Percentiles rank a stretch among this genome's conserved stretches.
Conservation (phyloP, 192 early-diverging fungal species). For the Thoreauomyces humboldtii region DNA sequence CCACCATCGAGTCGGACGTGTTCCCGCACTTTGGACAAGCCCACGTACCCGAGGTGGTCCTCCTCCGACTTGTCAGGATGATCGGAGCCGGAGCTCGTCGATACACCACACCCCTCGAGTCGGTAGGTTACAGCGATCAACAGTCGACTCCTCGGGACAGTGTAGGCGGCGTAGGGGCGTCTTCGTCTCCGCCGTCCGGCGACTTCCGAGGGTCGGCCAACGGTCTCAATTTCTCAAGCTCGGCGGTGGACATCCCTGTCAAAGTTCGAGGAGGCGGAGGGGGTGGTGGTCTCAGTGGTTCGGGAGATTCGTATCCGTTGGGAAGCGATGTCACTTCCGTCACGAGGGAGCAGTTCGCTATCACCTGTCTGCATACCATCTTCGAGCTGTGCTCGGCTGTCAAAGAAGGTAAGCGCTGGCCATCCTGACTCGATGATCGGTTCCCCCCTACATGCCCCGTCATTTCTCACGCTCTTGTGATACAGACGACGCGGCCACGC, state of each 20-base stretch:
- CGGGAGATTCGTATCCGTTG: not conserved
- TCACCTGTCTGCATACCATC: slow-evolving; percentile 58
- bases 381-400: slow-evolving; percentile 64
- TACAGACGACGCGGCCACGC: not conserved
- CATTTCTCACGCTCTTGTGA: not conserved
- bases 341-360: slow-evolving; percentile 65
- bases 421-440: too few species aligned
- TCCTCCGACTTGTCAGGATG: slow-evolving; percentile 55
- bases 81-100: slow-evolving; percentile 52
- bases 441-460: too few species aligned
- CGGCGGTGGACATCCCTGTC: not conserved
- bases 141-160: too few species aligned
- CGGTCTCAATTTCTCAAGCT: not conserved
- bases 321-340: slow-evolving; percentile 57
- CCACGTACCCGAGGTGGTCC: slow-evolving; percentile 56
- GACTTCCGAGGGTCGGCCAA: not conserved
- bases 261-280: not conserved
- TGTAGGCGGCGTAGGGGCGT: too few species aligned
- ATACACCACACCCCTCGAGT: slow-evolving; percentile 38
- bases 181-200: too few species aligned
- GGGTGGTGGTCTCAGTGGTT: not conserved
- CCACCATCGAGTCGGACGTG: slow-evolving; percentile 62
- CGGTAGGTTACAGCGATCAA: not conserved
- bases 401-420: not conserved
- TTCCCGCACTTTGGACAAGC: slow-evolving; percentile 65